Percentiles rank a stretch among this genome's conserved stretches.
Conservation (phyloP, 257 asterid genomes). For the Primulina huaijiensis region DNA sequence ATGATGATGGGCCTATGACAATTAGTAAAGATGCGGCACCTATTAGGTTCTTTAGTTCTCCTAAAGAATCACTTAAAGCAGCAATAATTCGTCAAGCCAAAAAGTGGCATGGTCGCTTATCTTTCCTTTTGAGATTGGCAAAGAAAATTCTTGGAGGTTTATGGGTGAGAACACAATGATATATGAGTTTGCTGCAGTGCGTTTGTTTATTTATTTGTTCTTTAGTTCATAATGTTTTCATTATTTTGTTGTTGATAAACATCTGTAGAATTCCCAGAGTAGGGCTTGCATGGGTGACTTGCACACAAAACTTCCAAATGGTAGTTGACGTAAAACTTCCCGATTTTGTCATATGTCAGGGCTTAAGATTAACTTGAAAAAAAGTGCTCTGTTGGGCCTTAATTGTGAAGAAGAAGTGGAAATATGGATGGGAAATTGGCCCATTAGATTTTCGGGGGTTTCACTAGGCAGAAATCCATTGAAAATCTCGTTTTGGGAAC, state of each 20-base stretch:
- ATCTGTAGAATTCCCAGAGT: background rate
- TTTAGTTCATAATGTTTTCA: conserved; percentile 18
- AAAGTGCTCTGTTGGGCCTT: too few species aligned
- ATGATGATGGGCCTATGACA: conserved; percentile 45
- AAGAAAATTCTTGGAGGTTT: conserved; percentile 79
- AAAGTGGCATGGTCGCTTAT: conserved; percentile 89
- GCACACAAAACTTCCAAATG: background rate
- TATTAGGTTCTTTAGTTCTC: conserved; percentile 57
- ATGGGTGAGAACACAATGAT: conserved; percentile 62
- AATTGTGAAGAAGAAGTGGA: too few species aligned
- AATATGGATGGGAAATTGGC: too few species aligned
- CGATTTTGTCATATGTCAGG: too few species aligned
- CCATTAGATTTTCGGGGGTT: too few species aligned
- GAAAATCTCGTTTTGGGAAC: too few species aligned
- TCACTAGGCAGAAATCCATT: too few species aligned
- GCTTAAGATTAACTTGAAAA: too few species aligned
- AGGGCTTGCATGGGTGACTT: background rate
- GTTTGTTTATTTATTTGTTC: conserved; percentile 1
- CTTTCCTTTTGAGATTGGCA: conserved; percentile 61
- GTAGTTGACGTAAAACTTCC: too few species aligned
- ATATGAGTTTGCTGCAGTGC: background rate
- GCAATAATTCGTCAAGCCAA: conserved; percentile 62
- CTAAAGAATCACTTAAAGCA: conserved; percentile 80
- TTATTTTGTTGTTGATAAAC: background rate
- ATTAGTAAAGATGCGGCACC: conserved; percentile 53